Evolutionary conservation across 805 yeast species (phyloP).

Genomic region (Clavispora vitiphila): DNA sequence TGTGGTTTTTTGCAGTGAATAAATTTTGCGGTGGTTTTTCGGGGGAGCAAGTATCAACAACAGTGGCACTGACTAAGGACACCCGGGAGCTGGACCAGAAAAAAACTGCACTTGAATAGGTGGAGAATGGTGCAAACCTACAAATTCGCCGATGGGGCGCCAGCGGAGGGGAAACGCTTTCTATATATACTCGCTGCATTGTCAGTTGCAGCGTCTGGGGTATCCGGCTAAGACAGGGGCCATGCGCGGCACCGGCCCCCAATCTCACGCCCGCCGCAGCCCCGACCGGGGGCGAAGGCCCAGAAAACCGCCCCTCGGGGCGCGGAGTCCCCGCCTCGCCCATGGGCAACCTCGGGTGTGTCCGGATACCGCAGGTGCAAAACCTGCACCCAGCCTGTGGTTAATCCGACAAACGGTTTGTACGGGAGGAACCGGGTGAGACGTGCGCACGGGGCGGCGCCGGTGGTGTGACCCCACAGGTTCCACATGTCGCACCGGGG

Average conservation of each 20-base stretch:
- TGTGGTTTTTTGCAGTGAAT: slow-evolving; percentile 1
- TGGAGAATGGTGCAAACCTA: neutral
- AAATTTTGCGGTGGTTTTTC: neutral
- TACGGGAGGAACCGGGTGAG: slow-evolving; percentile 7
- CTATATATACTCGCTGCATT: neutral
- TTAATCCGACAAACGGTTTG: slow-evolving; percentile 8
- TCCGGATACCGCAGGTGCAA: slow-evolving; percentile 6
- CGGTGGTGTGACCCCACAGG: neutral
- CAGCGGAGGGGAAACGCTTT: neutral
- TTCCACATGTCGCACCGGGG: too few species aligned
- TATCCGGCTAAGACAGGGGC: slow-evolving; percentile 10
- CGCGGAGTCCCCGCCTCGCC: neutral
- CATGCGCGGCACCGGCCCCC: slow-evolving; percentile 3
- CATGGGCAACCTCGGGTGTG: slow-evolving; percentile 8
- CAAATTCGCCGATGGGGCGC: neutral
- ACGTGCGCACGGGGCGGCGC: neutral
- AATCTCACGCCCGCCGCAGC: neutral
- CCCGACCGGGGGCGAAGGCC: neutral
- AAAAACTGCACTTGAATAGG: too few species aligned
- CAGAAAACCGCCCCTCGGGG: neutral
- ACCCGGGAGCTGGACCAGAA: neutral
- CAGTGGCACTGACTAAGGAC: too few species aligned
- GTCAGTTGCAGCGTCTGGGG: slow-evolving; percentile 16
- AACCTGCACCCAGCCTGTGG: neutral
- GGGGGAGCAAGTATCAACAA: too few species aligned